Conservation (phyloP, 768 basidiomycete species). For the Termitomyces sp. region DNA sequence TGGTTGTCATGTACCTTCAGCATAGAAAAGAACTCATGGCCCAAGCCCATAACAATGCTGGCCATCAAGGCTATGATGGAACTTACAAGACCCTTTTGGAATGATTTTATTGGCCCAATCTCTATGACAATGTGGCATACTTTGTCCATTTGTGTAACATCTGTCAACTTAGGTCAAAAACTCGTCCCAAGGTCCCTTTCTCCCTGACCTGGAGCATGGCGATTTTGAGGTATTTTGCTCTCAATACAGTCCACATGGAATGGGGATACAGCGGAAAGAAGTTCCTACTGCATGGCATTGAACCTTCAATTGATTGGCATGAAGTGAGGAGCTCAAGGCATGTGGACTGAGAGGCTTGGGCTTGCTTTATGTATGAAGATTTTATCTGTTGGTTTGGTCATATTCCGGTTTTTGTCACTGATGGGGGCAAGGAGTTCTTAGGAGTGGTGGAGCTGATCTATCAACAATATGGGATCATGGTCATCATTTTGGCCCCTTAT, state of each 20-base stretch:
- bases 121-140: neutral
- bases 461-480: constrained; percentile 22
- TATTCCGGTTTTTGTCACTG: constrained; percentile 5
- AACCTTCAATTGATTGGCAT: too few relatives aligned
- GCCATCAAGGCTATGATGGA: constrained; percentile 29
- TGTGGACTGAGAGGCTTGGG: constrained; percentile 21
- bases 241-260: neutral
- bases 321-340: too few relatives aligned
- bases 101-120: constrained; percentile 34
- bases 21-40: too few relatives aligned
- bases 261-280: too few relatives aligned
- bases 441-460: constrained; percentile 21
- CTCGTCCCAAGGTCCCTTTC: constrained; percentile 21
- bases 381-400: constrained; percentile 19
- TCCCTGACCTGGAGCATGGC: constrained; percentile 16
- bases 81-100: constrained; percentile 22
- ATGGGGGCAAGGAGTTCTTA: constrained; percentile 24
- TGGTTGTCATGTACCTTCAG: too few relatives aligned
- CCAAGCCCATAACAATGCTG: too few relatives aligned
- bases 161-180: constrained; percentile 27
- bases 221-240: neutral
- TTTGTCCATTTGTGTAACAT: neutral
- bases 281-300: too few relatives aligned
- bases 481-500: constrained; percentile 28
- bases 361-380: constrained; percentile 22